phyloP scores from a whole-genome alignment of 1,284 basidiomycete genomes.

The Rhizoctonia solani region DNA sequence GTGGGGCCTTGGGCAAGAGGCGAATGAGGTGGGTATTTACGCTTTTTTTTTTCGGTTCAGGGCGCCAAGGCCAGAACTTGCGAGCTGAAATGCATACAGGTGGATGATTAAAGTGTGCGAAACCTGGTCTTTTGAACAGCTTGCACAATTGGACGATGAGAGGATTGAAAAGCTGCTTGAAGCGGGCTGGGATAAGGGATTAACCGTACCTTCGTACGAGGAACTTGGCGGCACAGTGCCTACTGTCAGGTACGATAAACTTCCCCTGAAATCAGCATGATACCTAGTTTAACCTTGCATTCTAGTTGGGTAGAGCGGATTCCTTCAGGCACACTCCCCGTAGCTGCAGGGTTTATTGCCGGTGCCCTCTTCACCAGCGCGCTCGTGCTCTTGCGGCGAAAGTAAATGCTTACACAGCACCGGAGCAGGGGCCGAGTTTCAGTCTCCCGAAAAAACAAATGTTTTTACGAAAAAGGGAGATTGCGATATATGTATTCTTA shows the following conservation, averaged over 20 bases:
- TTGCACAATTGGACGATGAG: conserved; percentile 65
- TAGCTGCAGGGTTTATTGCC: conserved; percentile 4
- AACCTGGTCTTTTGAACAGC: conserved; percentile 78
- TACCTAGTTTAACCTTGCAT: neutral
- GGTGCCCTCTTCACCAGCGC: neutral
- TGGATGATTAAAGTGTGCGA: conserved; percentile 96
- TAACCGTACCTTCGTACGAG: conserved; percentile 31
- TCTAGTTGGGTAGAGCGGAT: conserved; percentile 17
- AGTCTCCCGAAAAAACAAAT: too few species aligned
- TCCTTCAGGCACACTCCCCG: conserved; percentile 2
- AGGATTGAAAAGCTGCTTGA: conserved; percentile 64
- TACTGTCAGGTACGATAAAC: neutral
- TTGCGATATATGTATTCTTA: too few species aligned
- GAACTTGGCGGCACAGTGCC: conserved; percentile 19
- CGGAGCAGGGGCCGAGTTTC: neutral
- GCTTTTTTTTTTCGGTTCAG: neutral
- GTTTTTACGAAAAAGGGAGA: neutral
- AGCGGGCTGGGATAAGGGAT: conserved; percentile 68
- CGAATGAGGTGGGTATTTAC: conserved; percentile 79
- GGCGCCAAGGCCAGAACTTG: neutral
- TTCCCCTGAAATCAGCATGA: neutral
- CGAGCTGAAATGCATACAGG: neutral
- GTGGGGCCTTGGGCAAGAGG: conserved; percentile 68
- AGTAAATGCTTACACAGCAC: neutral
- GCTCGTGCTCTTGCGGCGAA: conserved; percentile 8